These are phyloP conservation scores for Arabidopsis arenosa DNA, from an alignment of 345 rosid species.

Conservation along the genomic window DNA sequence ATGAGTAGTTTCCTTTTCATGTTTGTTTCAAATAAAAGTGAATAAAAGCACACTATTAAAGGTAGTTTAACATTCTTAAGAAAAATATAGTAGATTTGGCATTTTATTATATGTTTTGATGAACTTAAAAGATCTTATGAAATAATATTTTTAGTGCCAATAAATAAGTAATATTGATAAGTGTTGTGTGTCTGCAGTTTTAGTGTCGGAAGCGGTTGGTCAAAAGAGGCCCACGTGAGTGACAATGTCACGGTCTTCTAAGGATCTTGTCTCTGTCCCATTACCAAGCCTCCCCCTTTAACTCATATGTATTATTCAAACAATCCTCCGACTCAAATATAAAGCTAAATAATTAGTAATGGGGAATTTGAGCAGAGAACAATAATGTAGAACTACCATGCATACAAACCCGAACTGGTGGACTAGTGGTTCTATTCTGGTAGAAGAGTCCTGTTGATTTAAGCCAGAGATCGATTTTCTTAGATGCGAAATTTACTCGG, in stretches of 20 bases:
- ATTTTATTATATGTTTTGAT: slow-evolving; percentile 1
- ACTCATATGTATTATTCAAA: slow-evolving; percentile 2
- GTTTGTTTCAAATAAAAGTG: slow-evolving; percentile 39
- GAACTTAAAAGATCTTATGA: background rate
- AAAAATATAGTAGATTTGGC: slow-evolving; percentile 31
- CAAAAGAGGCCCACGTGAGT: slow-evolving; percentile 50
- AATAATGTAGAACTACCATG: background rate
- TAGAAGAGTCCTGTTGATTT: no score
- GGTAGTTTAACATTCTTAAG: slow-evolving; percentile 28
- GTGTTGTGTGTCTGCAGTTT: slow-evolving; percentile 37
- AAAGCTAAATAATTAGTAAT: no score
- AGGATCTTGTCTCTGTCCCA: slow-evolving; percentile 45
- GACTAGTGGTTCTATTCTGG: no score
- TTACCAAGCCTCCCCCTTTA: slow-evolving; percentile 35
- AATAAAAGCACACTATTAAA: slow-evolving; percentile 32
- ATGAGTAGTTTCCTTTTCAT: slow-evolving; percentile 19
- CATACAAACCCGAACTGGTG: no score
- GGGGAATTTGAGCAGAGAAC: no score
- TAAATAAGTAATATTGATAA: slow-evolving; percentile 25
- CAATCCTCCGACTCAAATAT: background rate
- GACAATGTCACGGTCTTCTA: slow-evolving; percentile 51
- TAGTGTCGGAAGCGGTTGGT: slow-evolving; percentile 44
- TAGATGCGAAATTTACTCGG: no score
- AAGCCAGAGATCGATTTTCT: no score
- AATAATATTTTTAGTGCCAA: background rate